Conservation (phyloP, 257 asterid species). For the Lycium ferocissimum region DNA sequence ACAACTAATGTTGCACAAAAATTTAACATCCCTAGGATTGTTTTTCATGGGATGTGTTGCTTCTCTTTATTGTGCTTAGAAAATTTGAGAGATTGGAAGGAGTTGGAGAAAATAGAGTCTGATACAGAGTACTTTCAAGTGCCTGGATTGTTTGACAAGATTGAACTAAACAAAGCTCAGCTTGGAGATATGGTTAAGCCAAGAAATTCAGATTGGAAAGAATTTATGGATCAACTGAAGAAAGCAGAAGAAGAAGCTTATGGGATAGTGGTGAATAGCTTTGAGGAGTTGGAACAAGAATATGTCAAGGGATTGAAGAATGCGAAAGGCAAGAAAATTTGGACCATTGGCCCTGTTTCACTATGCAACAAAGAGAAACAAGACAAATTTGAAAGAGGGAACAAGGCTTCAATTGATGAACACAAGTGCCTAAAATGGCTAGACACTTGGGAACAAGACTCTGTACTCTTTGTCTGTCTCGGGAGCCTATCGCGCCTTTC, state of each 20-base stretch:
- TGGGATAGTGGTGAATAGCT: conserved; percentile 54
- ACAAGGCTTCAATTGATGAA: conserved; percentile 39
- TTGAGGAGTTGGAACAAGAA: conserved; percentile 52
- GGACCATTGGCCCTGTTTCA: conserved; percentile 63
- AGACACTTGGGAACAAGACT: conserved; percentile 34
- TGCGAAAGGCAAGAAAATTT: conserved; percentile 37
- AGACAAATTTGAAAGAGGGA: conserved; percentile 50
- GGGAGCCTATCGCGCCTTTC: conserved; percentile 55
- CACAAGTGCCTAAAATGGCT: conserved; percentile 53
- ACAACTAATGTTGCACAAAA: conserved; percentile 31
- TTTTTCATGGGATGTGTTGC: conserved; percentile 40
- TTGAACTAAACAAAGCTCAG: conserved; percentile 36
- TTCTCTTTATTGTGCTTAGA: conserved; percentile 39
- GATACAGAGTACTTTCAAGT: conserved; percentile 32
- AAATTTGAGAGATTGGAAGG: conserved; percentile 26
- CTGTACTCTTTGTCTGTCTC: conserved; percentile 53
- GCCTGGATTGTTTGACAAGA: conserved; percentile 31
- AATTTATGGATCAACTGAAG: conserved; percentile 24
- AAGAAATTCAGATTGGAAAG: conserved; percentile 14
- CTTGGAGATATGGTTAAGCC: conserved; percentile 36
- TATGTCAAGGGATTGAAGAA: conserved; percentile 44
- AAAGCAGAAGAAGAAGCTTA: conserved; percentile 46
- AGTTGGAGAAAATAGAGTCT: background rate
- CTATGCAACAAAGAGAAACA: conserved; percentile 41
- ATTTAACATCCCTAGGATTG: conserved; percentile 34